A percentile compares a stretch with the other conserved stretches of the same genome.
Evolutionary conservation across 2,329 filamentous ascomycete species (phyloP).

Genomic region (Xylariaceae sp.): DNA sequence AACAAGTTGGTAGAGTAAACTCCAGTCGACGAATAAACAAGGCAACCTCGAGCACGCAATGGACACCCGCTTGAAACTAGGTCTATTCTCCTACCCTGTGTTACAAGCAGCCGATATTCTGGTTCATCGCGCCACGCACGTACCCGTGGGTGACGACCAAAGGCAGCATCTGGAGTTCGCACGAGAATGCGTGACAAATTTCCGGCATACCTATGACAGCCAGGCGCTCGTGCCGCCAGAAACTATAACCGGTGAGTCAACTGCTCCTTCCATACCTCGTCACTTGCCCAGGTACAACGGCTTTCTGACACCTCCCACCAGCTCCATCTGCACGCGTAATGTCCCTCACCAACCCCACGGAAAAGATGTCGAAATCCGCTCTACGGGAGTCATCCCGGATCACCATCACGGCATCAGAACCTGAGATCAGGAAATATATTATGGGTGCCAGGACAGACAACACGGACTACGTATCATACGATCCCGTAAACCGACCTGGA

Average conservation of each 20-base stretch:
- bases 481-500: slow-evolving; percentile 67
- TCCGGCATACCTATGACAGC: slow-evolving; percentile 70
- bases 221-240: slow-evolving; percentile 60
- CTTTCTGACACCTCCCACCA: slow-evolving; percentile 63
- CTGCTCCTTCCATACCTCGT: slow-evolving; percentile 46
- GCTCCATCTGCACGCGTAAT: slow-evolving; percentile 83
- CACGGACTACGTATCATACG: slow-evolving; percentile 64
- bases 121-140: slow-evolving; percentile 86
- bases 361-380: slow-evolving; percentile 96
- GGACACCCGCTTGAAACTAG: slow-evolving; percentile 67
- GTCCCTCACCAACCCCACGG: slow-evolving; percentile 73
- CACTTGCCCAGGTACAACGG: slow-evolving; percentile 85
- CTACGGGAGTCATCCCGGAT: slow-evolving; percentile 71
- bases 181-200: slow-evolving; percentile 78
- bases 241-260: slow-evolving; percentile 64
- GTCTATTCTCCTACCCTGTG: slow-evolving; percentile 93
- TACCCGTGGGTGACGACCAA: slow-evolving; percentile 96
- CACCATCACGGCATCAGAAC: slow-evolving; percentile 69
- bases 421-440: slow-evolving; percentile 67
- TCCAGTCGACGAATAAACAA: slow-evolving; percentile 60
- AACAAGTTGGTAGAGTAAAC: slow-evolving; percentile 61
- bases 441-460: slow-evolving; percentile 76
- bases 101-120: slow-evolving; percentile 93
- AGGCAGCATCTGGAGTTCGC: slow-evolving; percentile 91
- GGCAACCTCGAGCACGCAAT: slow-evolving; percentile 55